Base-by-base conservation (phyloP, 257 asterid species). In the Petrea volubilis region DNA sequence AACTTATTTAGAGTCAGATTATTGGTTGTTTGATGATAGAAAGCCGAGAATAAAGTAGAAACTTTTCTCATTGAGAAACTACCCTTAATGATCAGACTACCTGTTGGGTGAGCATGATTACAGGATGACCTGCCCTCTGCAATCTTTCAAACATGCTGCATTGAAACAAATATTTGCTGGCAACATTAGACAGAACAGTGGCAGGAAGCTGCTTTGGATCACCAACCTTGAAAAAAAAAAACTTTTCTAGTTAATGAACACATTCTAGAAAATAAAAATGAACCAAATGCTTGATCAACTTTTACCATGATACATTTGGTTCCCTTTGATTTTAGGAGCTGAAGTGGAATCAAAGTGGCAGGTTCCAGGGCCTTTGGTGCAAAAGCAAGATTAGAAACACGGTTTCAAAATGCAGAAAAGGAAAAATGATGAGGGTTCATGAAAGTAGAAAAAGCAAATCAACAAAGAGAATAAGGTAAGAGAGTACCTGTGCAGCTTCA, bases 191-290 rank as follows among this genome's bases (percentile, higher is more conserved):
- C 64, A 95, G 82, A 77, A 95, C 99, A 53, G 99, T 95, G 38
- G 98, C 99, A 59, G 98, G 96, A 83, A 95, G 99, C 90, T 95
- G 99, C 86, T 95, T 95, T 55, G 99, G 99, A 77, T 95, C 99
- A 68, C 99, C 99, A 70, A 95, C 98, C 99, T 95, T 31, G 71
- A 81, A 74, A 73, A 18, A 73, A 18, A 71, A 60, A 28, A 76
- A 57, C 34, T 47, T 61, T 33, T 36, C 43, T 43, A 29, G 44
- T 77, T 61, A 87, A 64, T 75, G 15, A 78, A 67, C 58, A 20
- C 46, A 56, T 65, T 61, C 60, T 49, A 20, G 34, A 55, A 77
- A 77, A 67, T 21, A 68, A 53, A 63, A 63, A 49, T 13, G 36
- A 68, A 67, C 24, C 6, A 50, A 18, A 18, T 74, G 68, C 59